A percentile compares a stretch with the other conserved stretches of the same genome.
Evolutionary conservation across 2,329 filamentous ascomycete species (phyloP).

Genomic region (Atkinsonella hypoxylon): DNA sequence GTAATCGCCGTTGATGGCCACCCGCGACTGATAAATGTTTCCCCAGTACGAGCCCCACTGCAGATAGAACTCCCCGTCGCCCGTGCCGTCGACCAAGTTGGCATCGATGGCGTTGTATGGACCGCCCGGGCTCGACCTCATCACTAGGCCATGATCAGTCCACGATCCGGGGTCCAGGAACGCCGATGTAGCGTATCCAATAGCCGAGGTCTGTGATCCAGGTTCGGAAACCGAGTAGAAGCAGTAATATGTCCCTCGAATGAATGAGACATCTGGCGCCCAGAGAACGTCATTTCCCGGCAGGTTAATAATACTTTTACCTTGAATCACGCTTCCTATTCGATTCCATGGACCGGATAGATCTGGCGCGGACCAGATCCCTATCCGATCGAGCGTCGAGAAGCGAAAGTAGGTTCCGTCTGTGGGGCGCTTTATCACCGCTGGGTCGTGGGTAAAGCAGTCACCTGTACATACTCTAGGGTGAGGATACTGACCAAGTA

Average conservation of each 20-base stretch:
- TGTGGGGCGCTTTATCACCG: background rate
- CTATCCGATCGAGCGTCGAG: background rate
- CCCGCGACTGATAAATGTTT: background rate
- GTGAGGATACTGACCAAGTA: background rate
- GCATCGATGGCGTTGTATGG: background rate
- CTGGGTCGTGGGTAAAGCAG: background rate
- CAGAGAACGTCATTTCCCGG: background rate
- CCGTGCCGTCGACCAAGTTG: background rate
- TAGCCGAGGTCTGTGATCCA: background rate
- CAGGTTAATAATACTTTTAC: background rate
- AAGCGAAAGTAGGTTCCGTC: background rate
- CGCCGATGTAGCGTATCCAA: background rate
- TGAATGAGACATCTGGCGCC: background rate
- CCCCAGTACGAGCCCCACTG: background rate
- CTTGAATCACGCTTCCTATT: background rate
- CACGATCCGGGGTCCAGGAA: background rate
- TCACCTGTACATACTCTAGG: background rate
- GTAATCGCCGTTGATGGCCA: background rate
- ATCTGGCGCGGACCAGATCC: background rate
- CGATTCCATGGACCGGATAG: background rate
- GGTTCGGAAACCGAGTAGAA: background rate
- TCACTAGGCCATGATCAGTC: background rate
- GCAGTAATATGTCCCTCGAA: background rate
- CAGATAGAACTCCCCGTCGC: background rate
- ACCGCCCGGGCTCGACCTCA: background rate